Conservation (phyloP, 495 filamentous ascomycete genomes). For the Copromyces sp. region DNA sequence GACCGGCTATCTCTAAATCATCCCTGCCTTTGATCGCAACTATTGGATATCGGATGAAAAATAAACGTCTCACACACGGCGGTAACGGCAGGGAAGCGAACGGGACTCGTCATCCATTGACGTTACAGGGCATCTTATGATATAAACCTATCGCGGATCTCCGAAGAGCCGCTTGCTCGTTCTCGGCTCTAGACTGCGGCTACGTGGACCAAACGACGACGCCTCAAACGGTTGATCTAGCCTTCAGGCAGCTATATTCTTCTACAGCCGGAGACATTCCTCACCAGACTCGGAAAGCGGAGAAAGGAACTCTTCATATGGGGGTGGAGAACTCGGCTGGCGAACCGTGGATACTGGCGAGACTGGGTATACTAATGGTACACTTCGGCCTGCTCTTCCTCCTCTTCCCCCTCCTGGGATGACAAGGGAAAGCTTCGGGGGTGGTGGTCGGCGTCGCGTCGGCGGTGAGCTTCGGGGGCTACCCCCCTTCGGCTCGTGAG, state of each 20-base stretch:
- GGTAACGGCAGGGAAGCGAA: not conserved
- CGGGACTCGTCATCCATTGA: not conserved
- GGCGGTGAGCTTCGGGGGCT: not conserved
- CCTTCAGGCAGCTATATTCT: not conserved
- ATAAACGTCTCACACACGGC: not conserved
- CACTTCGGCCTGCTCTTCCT: not conserved
- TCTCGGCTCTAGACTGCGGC: not conserved
- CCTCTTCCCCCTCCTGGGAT: not conserved
- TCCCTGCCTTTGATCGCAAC: not conserved
- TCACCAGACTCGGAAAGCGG: not conserved
- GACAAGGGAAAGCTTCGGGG: not conserved
- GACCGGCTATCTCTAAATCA: not conserved
- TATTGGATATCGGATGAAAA: not conserved
- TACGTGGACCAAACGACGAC: not conserved
- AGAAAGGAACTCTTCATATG: not conserved
- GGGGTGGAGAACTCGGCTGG: not conserved
- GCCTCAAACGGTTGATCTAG: not conserved
- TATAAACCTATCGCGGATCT: not conserved
- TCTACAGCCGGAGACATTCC: not conserved
- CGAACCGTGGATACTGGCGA: not conserved
- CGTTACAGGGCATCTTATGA: not conserved
- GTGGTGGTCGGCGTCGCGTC: not conserved
- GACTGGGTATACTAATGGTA: not conserved
- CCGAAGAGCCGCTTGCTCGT: not conserved
- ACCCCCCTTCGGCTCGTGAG: not conserved